Base-by-base conservation (phyloP, 441 rosid species). In the Gossypium schwendimanii region DNA sequence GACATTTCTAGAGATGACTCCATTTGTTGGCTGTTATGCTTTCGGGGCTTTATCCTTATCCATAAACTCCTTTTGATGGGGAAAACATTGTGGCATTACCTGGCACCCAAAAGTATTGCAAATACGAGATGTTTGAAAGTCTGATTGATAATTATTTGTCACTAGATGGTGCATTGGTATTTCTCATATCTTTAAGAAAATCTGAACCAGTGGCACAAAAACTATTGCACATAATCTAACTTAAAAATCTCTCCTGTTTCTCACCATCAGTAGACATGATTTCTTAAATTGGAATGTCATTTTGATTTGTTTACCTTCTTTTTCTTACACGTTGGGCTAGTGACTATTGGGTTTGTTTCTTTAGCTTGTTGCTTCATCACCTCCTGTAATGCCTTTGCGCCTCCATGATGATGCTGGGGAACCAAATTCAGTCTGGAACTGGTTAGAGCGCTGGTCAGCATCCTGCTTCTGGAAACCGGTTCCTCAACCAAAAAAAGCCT, bases 401-500 rank as follows among this genome's bases (percentile, higher is more conserved):
- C 76, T 91, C 28, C 76, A 71, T 57, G 87, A 89, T 75, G 91
- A 85, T 76, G 11, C 86, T 39, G 77, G 11, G 50, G 84, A 87
- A 64, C 87, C 97, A 78, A 84, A 92, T 84, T 87, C 97, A 3
- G 86, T 78, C 75, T 76, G 83, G 45, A 86, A 75, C 81, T 94
- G 98, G 98, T 84, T 90, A 80, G 90, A 83, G 71, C 83, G 87
- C 71, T 94, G 98, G 98, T 87, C 98, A 60, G 82, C 80, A 18
- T 90, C 91, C 36, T 58, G 68, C 61, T 87, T 89, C 72, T 94
- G 98, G 97, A 90, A 85, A 83, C 88, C 91, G 63, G 60, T 78
- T 71, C 83, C 94, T 68, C 91, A 79, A 74, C 91, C 88, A 6
- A 92, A 84, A 83, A 87, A 83, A 84, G 33, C 63, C 9, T 57